Evolutionary conservation across 192 early-diverging fungal species (phyloP), one percentile per base, ranked within the genome.

Genomic region (Rhizophlyctis rosea): DNA sequence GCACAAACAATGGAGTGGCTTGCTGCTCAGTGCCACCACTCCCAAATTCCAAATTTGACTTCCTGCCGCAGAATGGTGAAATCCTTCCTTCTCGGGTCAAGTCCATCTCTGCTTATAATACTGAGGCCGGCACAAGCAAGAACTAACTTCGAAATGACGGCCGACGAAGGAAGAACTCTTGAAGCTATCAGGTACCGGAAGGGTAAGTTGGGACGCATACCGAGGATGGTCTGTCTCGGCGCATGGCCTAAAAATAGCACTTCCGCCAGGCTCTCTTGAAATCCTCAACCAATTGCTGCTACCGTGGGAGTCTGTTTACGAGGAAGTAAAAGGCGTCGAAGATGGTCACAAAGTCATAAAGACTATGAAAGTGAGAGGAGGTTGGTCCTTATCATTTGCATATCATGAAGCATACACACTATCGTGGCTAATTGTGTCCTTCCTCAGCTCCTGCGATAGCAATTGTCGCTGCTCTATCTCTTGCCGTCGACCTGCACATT

Each of bases 271-370:
- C 25, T 64, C 67, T 31, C 81, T 98, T 39, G 61, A 84, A 25
- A 89, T 98, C 62, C 78, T 98, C 36, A 83, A 98, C 82, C 96
- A 98, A 79, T 85, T 96, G 28, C 80, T 88, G 14, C 82, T 98
- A 29, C 96, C 94, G 28, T 95, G 91, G 69, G 77, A 84, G 61
- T 85, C 86, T 59, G 71, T 87, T 25, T 95, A 90, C 76, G 84
- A 93, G 61, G 64, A 73, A 4, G 82, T 95, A 56, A 13, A 39
- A 4, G 80, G 68, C 25, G 62, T 86, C 33, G 71, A 81, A 54
- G 78, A 88, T 13, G 94, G 92, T 4, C 93, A 97, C 76, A 74
- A 78, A 50, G 90, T 86, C 30, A 98, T 98, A 69, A 86, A 87
- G 67, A 86, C 86, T 48, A 98, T 98, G 96, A 94, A 96, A 65